Evolutionary conservation across 345 rosid genomes (phyloP).

Genomic region (Arabidopsis suecica): DNA sequence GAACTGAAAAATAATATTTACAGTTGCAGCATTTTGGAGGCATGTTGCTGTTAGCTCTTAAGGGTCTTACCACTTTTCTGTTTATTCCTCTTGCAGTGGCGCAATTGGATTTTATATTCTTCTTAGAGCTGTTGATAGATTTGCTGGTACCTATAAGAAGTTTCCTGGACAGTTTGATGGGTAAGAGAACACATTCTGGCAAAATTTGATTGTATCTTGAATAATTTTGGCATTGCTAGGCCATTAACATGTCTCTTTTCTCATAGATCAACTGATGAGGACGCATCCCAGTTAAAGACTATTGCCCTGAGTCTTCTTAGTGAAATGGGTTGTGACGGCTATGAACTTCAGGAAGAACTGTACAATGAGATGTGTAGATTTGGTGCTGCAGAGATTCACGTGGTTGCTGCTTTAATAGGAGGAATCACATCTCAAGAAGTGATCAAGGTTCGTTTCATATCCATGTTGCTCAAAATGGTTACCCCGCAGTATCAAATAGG

Average conservation of each 20-base stretch:
- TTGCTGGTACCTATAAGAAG: conserved; percentile 78
- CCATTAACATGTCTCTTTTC: neutral
- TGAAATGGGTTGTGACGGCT: conserved; percentile 81
- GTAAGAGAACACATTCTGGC: conserved; percentile 49
- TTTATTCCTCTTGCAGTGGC: conserved; percentile 50
- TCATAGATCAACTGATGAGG: conserved; percentile 67
- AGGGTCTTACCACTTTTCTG: conserved; percentile 20
- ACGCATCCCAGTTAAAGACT: conserved; percentile 69
- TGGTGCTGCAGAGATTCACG: conserved; percentile 95
- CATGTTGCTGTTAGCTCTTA: conserved; percentile 15
- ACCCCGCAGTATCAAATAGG: neutral
- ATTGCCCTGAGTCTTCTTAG: conserved; percentile 66
- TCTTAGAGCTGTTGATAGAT: conserved; percentile 88
- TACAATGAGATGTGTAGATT: conserved; percentile 88
- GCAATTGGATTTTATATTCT: conserved; percentile 81
- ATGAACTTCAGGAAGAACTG: conserved; percentile 80
- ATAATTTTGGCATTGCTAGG: neutral
- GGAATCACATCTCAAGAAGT: conserved; percentile 95
- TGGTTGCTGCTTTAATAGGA: conserved; percentile 88
- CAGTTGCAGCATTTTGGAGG: conserved; percentile 6
- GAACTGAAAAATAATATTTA: neutral
- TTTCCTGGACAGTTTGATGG: conserved; percentile 96
- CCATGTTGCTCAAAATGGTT: neutral
- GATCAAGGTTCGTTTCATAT: conserved; percentile 67
- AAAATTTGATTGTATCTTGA: conserved; percentile 1